Conservation (phyloP, 2,329 filamentous ascomycete species). For the Myotisia sp. region DNA sequence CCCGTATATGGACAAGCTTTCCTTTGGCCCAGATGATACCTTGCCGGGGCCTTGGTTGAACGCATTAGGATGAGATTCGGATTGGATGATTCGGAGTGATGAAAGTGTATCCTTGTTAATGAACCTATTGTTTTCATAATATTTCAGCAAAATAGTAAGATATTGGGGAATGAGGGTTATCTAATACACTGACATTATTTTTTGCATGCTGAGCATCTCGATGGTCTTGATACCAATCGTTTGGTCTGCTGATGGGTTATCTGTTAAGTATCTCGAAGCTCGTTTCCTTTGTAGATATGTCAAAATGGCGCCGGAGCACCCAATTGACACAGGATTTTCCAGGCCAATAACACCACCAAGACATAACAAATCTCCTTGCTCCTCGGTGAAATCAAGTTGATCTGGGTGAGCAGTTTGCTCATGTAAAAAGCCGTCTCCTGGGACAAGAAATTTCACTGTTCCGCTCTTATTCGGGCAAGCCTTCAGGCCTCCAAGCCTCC, state of each 20-base stretch:
- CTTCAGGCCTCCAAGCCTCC: slow-evolving; percentile 48
- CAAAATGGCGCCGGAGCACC: slow-evolving; percentile 79
- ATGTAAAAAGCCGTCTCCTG: slow-evolving; percentile 40
- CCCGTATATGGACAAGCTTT: slow-evolving; percentile 70
- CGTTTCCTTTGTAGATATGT: slow-evolving; percentile 58
- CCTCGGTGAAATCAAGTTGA: slow-evolving; percentile 36
- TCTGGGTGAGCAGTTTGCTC: slow-evolving; percentile 26
- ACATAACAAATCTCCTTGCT: slow-evolving; percentile 51
- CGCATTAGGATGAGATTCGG: slow-evolving; percentile 68
- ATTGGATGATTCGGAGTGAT: slow-evolving; percentile 71
- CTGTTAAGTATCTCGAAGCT: slow-evolving; percentile 48
- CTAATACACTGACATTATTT: slow-evolving; percentile 43
- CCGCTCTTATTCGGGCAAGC: slow-evolving; percentile 36
- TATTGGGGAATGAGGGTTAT: not conserved
- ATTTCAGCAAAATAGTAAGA: slow-evolving; percentile 1
- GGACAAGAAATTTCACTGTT: slow-evolving; percentile 45
- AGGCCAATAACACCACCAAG: slow-evolving; percentile 59
- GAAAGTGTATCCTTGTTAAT: slow-evolving; percentile 65
- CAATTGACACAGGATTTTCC: slow-evolving; percentile 59
- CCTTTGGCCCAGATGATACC: slow-evolving; percentile 52
- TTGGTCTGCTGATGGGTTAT: slow-evolving; percentile 39
- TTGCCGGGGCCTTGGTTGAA: slow-evolving; percentile 58
- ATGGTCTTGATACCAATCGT: slow-evolving; percentile 50
- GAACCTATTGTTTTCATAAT: slow-evolving; percentile 46
- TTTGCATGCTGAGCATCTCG: slow-evolving; percentile 58